A percentile compares a stretch with the other conserved stretches of the same genome.
Conservation (phyloP, 139 green algal species). For the Volvox reticuliferus region DNA sequence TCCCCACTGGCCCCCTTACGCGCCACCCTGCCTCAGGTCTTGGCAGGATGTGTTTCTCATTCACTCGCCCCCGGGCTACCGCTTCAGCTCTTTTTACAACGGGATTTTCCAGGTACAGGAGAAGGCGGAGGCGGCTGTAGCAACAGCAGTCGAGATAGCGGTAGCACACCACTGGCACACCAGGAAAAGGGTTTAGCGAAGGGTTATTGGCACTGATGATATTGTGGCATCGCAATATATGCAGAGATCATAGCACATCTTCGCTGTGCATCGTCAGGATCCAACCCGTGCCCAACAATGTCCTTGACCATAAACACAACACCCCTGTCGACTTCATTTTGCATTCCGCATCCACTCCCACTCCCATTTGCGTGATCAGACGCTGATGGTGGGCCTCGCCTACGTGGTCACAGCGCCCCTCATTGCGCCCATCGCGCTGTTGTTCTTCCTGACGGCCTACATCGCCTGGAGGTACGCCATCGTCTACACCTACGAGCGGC, state of each 20-base stretch:
- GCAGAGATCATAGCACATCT: too few species aligned
- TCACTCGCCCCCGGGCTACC: conserved; percentile 39
- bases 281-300: too few species aligned
- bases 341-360: background rate
- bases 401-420: conserved; percentile 67
- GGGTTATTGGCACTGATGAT: too few species aligned
- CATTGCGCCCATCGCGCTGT: conserved; percentile 70
- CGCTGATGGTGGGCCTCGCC: conserved; percentile 47
- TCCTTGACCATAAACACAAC: too few species aligned
- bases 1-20: too few species aligned
- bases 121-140: too few species aligned
- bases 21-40: background rate
- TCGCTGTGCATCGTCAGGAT: too few species aligned
- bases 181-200: too few species aligned
- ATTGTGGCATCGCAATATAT: too few species aligned
- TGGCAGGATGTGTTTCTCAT: conserved; percentile 19
- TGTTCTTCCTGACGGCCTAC: conserved; percentile 60
- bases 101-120: conserved; percentile 21
- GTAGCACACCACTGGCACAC: too few species aligned
- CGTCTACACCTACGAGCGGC: conserved; percentile 52
- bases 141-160: too few species aligned
- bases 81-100: conserved; percentile 44
- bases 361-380: conserved; percentile 7
- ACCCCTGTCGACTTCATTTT: background rate
- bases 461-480: conserved; percentile 53